Conservation (phyloP, 257 asterid genomes). For the Penstemon barbatus region DNA sequence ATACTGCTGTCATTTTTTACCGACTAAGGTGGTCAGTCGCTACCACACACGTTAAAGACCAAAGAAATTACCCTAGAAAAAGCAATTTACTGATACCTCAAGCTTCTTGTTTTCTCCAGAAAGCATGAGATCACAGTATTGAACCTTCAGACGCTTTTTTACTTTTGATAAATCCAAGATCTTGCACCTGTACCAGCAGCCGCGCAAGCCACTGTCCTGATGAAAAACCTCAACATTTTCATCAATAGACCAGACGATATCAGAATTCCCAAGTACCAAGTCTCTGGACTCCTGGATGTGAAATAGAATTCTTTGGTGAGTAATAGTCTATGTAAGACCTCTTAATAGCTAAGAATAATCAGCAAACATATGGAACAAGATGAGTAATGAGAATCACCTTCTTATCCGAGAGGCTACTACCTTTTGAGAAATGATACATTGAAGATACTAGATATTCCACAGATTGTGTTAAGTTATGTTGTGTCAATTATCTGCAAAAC, state of each 20-base stretch:
- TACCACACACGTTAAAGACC: not conserved
- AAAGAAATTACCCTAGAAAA: not conserved
- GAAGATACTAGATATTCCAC: conserved; percentile 17
- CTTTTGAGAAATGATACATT: conserved; percentile 36
- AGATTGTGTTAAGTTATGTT: conserved; percentile 8
- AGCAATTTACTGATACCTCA: conserved; percentile 38
- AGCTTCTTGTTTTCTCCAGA: conserved; percentile 39
- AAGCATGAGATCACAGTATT: conserved; percentile 46
- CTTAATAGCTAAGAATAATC: not conserved
- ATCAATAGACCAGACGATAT: not conserved
- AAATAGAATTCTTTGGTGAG: conserved; percentile 17
- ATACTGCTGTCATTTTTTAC: not conserved
- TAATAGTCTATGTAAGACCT: conserved; percentile 19
- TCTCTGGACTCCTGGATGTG: conserved; percentile 18
- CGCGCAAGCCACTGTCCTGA: conserved; percentile 60
- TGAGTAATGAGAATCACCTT: conserved; percentile 23
- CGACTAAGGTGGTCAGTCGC: not conserved
- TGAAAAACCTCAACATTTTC: conserved; percentile 57
- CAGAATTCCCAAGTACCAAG: too few species aligned
- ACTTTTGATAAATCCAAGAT: conserved; percentile 35
- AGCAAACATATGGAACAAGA: not conserved
- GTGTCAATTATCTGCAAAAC: conserved; percentile 28
- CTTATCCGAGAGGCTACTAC: conserved; percentile 22
- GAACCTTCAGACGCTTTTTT: conserved; percentile 40
- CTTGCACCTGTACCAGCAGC: conserved; percentile 71